Base-by-base conservation (phyloP, 352 stramenopile genomes). In the Phytophthora boehmeriae region DNA sequence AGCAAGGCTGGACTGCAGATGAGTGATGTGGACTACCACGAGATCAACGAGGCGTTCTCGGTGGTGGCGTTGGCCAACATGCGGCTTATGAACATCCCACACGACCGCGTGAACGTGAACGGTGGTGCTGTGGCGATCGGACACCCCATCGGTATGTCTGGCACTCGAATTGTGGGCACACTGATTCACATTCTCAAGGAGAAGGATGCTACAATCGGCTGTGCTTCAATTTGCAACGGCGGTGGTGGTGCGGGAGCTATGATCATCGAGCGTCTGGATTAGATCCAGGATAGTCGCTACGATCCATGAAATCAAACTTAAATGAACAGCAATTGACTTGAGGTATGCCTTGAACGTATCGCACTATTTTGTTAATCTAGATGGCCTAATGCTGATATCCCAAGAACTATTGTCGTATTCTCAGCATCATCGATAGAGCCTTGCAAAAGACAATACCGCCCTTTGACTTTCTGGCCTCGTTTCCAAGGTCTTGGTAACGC, bases 1-100 rank as follows among this genome's bases (percentile, higher is more conserved):
- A 50, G 92, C 54, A 80, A 96, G 62, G 96, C 97, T 1, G 95
- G 94, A 25, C 53, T 99, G 35, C 73, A 85, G 47, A 46, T 97
- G 11, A 87, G 71, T 27, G 97, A 99, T 74, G 86, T 99, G 19
- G 96, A 99, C 52, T 99, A 97, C 77, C 93, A 98, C 72, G 98
- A 99, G 83, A 98, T 99, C 72, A 99, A 99, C 76, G 98, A 99
- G 73, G 98, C 98, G 17, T 99, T 99, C 75, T 92, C 95, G 11
- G 96, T 99, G 23, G 97, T 99, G 17, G 85, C 93, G 5, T 73
- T 99, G 25, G 96, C 91, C 25, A 99, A 99, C 77, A 97, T 96
- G 76, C 78, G 93, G 39, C 73, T 98, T 35, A 81, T 99, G 68
- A 88, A 97, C 69, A 73, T 99, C 20, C 89, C 97, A 71, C 80